Base-by-base conservation (phyloP, 805 yeast species). In the Debaryomyces maramus region DNA sequence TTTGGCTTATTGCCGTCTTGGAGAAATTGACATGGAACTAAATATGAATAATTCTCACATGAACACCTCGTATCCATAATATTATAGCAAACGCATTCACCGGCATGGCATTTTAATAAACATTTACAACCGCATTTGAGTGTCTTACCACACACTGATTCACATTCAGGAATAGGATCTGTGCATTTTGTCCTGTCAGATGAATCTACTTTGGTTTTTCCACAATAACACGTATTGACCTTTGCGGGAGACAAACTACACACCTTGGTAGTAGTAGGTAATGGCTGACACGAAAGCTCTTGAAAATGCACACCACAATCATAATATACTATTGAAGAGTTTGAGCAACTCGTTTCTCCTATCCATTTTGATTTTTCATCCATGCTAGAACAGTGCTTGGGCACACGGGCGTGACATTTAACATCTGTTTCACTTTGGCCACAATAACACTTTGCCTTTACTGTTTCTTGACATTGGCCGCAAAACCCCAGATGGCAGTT, bases 401-500 rank as follows among this genome's bases (percentile, higher is more conserved):
- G 72, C 15, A 55, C 51, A 41, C 67, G 56, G 23, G 73, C 67
- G 45, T 61, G 50, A 58, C 89, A 80, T 47, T 64, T 51, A 13
- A 79, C 57, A 7, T 55, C 48, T 19, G 69, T 61, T 1, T 58
- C 50, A 7, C 77, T 70, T 24, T 70, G 66, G 0, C 96, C 96
- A 67, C 97, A 89, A 55, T 86, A 89, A 58, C 97, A 89, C 15
- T 50, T 59, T 1, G 75, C 74, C 4, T 52, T 54, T 1, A 84
- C 58, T 2, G 53, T 47, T 36, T 70, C 75, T 6, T 72, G 62
- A 59, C 97, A 89, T 5, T 72, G 68, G 0, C 95, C 96, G 67
- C 97, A 89, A 16, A 85, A 66, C 0, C 95, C 96, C n/a, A 66
- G 56, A 61, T 89, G 97, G 58, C 97, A 89, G 4, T 38, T 41